These are phyloP conservation scores for Penicillium sp. DNA, from an alignment of 2,329 filamentous ascomycete species.

Conservation along the genomic window DNA sequence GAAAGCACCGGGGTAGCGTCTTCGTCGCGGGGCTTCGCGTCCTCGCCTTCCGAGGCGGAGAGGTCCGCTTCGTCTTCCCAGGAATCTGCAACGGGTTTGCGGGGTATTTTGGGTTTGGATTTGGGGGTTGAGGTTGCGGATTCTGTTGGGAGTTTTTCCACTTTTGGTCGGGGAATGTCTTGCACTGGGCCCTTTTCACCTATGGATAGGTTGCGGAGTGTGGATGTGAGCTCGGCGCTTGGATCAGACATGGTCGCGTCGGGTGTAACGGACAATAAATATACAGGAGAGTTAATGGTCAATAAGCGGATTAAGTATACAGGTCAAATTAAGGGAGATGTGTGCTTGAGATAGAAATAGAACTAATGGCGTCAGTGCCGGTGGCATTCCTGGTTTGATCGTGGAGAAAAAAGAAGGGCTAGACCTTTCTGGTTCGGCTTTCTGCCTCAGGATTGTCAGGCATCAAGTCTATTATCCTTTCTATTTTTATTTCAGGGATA, in stretches of 20 bases:
- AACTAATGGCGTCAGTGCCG: conserved; percentile 22
- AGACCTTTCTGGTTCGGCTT: conserved; percentile 12
- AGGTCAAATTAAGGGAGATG: conserved; percentile 6
- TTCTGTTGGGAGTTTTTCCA: conserved; percentile 2
- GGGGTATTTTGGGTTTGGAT: conserved; percentile 17
- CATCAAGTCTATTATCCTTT: not conserved
- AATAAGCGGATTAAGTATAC: not conserved
- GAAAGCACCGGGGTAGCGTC: conserved; percentile 28
- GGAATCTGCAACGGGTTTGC: conserved; percentile 58
- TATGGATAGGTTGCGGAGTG: conserved; percentile 30
- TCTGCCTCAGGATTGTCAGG: conserved; percentile 3
- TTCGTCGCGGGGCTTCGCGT: conserved; percentile 18
- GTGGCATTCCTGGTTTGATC: conserved; percentile 21
- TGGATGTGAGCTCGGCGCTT: conserved; percentile 29
- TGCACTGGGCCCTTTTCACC: conserved; percentile 27
- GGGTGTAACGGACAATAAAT: not conserved
- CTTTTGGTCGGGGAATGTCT: conserved; percentile 24
- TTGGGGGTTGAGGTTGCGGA: not conserved
- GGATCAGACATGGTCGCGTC: conserved; percentile 20
- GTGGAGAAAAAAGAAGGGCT: conserved; percentile 19
- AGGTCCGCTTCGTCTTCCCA: conserved; percentile 71
- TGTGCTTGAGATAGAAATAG: conserved; percentile 9
- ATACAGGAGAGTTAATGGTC: not conserved
- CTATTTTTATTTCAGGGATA: not conserved
- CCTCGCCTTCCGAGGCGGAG: conserved; percentile 41